Evolutionary conservation across 345 rosid species (phyloP), one percentile per base, ranked within the genome.

Genomic region (Pistacia integerrima): DNA sequence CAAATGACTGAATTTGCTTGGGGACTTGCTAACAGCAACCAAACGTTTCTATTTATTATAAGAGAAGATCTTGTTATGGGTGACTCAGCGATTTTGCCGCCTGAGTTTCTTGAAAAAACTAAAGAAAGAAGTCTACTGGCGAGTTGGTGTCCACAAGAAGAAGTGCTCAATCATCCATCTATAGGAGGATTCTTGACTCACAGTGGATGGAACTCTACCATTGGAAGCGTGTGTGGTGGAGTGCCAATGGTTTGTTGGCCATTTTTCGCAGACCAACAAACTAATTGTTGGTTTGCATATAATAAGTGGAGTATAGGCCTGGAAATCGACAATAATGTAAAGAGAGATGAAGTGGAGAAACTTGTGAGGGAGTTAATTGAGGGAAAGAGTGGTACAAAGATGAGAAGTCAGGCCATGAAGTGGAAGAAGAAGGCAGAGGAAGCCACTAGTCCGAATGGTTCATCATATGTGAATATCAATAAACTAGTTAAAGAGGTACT

Each of bases 181-280:
- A n/a, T 60, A 17, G 74, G 69, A 44, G 74, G 57, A 5, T 76
- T 76, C 59, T 76, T 76, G 28, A 56, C 49, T 12, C 79, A 76
- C 36, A 67, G n/a, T 9, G 68, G 79, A 11, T 76, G 74, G 79
- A 76, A 76, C 17, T 76, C 79, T 1, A 76, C 67, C 4, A 7
- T 67, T 8, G 73, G 67, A 18, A 75, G 78, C 30, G 11, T 67
- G 3, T 38, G 66, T 17, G 44, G 60, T 3, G 74, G 79, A 57
- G 75, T 76, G n/a, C 68, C 79, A 8, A 59, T 76, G 74, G 13
- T 69, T 68, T 69, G 74, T 14, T 76, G 79, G 79, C 74, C 79
- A 36, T 68, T 76, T 20, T 76, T 46, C 16, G 68, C 74, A 0
- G 79, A 76, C 12, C 78, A 75, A 28, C 78, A 75, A 2, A 56